Evolutionary conservation across 768 basidiomycete genomes (phyloP).

Genomic region (Serendipita sp.): DNA sequence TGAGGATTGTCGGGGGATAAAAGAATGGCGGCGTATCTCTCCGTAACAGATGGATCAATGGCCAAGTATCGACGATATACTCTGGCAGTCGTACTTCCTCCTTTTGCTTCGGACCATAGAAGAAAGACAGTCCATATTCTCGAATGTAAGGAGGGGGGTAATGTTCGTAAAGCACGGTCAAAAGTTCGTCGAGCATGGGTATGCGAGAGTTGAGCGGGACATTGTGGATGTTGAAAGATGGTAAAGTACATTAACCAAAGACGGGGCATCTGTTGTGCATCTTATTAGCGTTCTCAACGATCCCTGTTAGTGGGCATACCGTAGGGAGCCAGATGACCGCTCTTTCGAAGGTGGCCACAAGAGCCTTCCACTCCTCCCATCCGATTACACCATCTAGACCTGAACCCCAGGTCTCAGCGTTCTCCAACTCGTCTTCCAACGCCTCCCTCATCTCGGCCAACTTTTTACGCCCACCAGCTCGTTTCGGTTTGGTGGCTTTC

Average conservation of each 20-base stretch:
- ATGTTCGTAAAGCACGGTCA: slow-evolving; percentile 83
- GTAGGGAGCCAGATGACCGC: slow-evolving; percentile 90
- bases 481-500: slow-evolving; percentile 50
- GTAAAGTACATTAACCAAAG: slow-evolving; percentile 90
- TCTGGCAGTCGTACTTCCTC: slow-evolving; percentile 59
- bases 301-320: slow-evolving; percentile 29
- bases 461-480: slow-evolving; percentile 80
- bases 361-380: slow-evolving; percentile 87
- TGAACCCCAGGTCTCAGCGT: slow-evolving; percentile 71
- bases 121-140: slow-evolving; percentile 90
- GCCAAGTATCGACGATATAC: slow-evolving; percentile 83
- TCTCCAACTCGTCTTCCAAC: slow-evolving; percentile 68
- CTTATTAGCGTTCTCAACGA: neutral
- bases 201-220: slow-evolving; percentile 67
- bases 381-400: slow-evolving; percentile 82
- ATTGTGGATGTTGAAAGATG: slow-evolving; percentile 75
- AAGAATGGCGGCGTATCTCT: slow-evolving; percentile 57
- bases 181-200: slow-evolving; percentile 89
- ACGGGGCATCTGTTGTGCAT: slow-evolving; percentile 55
- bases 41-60: slow-evolving; percentile 64
- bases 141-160: slow-evolving; percentile 82
- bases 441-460: slow-evolving; percentile 82
- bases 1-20: slow-evolving; percentile 39
- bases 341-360: slow-evolving; percentile 80
- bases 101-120: slow-evolving; percentile 74